Conservation (phyloP, 768 basidiomycete species). For the Kwoniella newhampshirensis region DNA sequence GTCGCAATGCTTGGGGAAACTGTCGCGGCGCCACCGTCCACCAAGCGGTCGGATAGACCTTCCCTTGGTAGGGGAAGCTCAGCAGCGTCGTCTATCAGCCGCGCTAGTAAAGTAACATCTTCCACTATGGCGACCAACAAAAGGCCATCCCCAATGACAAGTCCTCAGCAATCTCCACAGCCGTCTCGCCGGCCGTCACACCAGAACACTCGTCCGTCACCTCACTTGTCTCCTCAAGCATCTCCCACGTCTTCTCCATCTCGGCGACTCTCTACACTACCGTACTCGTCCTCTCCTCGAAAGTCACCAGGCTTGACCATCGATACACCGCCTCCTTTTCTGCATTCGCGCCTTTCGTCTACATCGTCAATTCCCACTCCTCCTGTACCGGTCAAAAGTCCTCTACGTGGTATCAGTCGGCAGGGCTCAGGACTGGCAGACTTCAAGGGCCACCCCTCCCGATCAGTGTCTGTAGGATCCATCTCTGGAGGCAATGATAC, state of each 20-base stretch:
- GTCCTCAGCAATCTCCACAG: background rate
- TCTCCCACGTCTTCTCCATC: slow-evolving; percentile 5
- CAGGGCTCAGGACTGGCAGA: slow-evolving; percentile 13
- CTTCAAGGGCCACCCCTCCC: background rate
- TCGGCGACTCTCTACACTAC: background rate
- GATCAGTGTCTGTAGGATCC: slow-evolving; percentile 22
- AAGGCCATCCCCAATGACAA: background rate
- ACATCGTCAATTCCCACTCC: slow-evolving; percentile 28
- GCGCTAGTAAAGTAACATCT: background rate
- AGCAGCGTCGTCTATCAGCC: slow-evolving; percentile 10
- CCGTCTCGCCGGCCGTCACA: background rate
- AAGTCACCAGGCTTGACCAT: slow-evolving; percentile 22
- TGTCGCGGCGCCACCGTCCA: background rate
- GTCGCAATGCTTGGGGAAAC: background rate
- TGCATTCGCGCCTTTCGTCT: slow-evolving; percentile 20
- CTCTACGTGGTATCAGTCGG: slow-evolving; percentile 28
- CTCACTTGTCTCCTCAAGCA: background rate
- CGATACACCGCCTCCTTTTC: slow-evolving; percentile 11
- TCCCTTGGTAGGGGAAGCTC: slow-evolving; percentile 7
- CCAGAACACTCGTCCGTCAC: background rate
- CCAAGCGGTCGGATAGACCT: slow-evolving; percentile 1
- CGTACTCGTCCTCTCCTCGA: background rate
- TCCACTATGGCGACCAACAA: background rate
- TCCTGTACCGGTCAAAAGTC: slow-evolving; percentile 42
- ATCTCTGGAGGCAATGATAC: slow-evolving; percentile 14